phyloP scores from a whole-genome alignment of 768 basidiomycete species.

The Auriscalpium vulgare region DNA sequence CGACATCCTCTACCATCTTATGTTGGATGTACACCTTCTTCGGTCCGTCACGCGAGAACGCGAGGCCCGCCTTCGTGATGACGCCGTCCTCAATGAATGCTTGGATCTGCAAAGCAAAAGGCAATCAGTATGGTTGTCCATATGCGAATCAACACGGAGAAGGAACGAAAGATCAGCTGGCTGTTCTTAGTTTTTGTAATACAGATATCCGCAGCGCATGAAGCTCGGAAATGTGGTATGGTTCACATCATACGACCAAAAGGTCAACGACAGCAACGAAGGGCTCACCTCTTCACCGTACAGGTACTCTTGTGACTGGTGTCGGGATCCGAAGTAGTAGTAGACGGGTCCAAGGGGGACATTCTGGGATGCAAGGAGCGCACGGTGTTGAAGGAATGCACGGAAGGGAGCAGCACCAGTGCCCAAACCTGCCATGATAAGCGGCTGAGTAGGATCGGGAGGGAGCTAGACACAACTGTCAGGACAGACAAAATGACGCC shows the following conservation, averaged over 20 bases:
- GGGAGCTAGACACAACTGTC: constrained; percentile 52
- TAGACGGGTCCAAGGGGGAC: constrained; percentile 84
- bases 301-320: constrained; percentile 91
- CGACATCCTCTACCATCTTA: constrained; percentile 91
- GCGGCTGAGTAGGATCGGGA: constrained; percentile 72
- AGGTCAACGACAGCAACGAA: not conserved
- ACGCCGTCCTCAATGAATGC: constrained; percentile 81
- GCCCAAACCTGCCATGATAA: constrained; percentile 98
- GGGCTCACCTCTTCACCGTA: constrained; percentile 69
- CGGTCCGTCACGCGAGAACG: constrained; percentile 90
- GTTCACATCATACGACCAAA: constrained; percentile 10
- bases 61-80: constrained; percentile 86
- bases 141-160: not conserved
- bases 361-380: constrained; percentile 68
- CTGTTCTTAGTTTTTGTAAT: constrained; percentile 13
- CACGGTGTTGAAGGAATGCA: constrained; percentile 95
- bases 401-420: constrained; percentile 99
- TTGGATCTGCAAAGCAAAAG: constrained; percentile 46
- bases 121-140: not conserved
- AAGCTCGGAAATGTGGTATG: constrained; percentile 8
- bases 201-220: constrained; percentile 13
- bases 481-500: not conserved
- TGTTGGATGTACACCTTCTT: constrained; percentile 98
- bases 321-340: constrained; percentile 98
- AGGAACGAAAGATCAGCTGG: constrained; percentile 8